These are phyloP conservation scores for Jackrogersella multiformis DNA, from an alignment of 495 filamentous ascomycete genomes.

Conservation along the genomic window DNA sequence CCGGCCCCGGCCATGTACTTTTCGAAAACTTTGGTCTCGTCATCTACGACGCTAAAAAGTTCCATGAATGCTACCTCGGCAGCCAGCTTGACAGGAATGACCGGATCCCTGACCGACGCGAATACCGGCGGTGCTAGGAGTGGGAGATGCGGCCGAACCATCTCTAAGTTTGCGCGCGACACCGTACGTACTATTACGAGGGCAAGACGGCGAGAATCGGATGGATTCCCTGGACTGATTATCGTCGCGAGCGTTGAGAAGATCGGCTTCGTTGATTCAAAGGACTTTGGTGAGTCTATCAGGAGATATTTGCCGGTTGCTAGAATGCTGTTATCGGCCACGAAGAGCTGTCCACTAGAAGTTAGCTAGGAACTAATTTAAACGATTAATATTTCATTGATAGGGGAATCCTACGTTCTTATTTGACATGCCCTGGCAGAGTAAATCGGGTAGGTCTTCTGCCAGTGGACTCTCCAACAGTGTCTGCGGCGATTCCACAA, in stretches of 20 bases:
- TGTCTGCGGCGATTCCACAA: conserved; percentile 77
- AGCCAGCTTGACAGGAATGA: conserved; percentile 96
- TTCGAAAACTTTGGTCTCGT: conserved; percentile 87
- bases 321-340: conserved; percentile 88
- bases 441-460: conserved; percentile 74
- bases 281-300: conserved; percentile 65
- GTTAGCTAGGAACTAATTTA: not conserved
- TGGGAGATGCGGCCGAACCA: conserved; percentile 79
- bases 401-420: conserved; percentile 68
- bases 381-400: not conserved
- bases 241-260: conserved; percentile 78
- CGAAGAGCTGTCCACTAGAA: conserved; percentile 66
- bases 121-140: conserved; percentile 86
- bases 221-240: conserved; percentile 77
- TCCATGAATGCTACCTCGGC: conserved; percentile 94
- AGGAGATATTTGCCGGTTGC: conserved; percentile 96
- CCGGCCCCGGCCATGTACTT: conserved; percentile 72
- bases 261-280: conserved; percentile 77
- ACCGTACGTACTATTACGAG: conserved; percentile 91
- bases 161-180: conserved; percentile 75
- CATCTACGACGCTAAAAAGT: conserved; percentile 91
- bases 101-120: conserved; percentile 84
- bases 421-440: conserved; percentile 81
- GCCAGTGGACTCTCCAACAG: conserved; percentile 70
- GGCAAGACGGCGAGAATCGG: conserved; percentile 84